Evolutionary conservation across 2,329 filamentous ascomycete species (phyloP).

Genomic region (Diaporthe capsici): DNA sequence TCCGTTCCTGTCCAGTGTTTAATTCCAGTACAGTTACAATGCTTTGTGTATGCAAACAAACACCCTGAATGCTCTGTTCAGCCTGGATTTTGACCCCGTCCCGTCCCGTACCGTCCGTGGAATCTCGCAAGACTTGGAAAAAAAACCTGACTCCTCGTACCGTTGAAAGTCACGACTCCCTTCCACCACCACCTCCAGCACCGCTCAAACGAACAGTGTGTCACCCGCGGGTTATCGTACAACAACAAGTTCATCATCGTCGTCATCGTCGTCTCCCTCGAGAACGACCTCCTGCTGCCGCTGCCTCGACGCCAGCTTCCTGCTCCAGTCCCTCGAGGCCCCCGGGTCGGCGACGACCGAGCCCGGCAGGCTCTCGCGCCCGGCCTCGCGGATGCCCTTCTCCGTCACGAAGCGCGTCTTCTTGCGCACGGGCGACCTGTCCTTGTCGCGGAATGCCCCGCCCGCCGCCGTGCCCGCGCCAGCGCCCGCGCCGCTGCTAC

Average conservation of each 20-base stretch:
- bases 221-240: conserved; percentile 47
- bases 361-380: conserved; percentile 74
- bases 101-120: neutral
- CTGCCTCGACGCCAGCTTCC: conserved; percentile 8
- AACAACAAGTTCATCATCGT: conserved; percentile 63
- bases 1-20: conserved; percentile 11
- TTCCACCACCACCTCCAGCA: neutral
- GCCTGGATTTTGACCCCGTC: neutral
- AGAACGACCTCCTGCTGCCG: conserved; percentile 51
- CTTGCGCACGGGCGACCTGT: conserved; percentile 69
- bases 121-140: neutral
- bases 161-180: neutral
- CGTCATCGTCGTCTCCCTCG: conserved; percentile 60
- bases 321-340: conserved; percentile 1
- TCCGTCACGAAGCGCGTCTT: conserved; percentile 86
- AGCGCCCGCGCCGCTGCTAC: conserved; percentile 3
- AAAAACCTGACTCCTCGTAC: conserved; percentile 15
- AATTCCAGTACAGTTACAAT: conserved; percentile 25
- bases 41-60: conserved; percentile 21
- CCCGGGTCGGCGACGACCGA: conserved; percentile 6
- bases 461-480: neutral
- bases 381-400: conserved; percentile 83
- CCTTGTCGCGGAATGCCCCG: conserved; percentile 41
- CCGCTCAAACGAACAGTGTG: neutral
- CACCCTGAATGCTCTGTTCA: conserved; percentile 24